These are phyloP conservation scores for Ensete glaucum DNA, from an alignment of 176 grass and related monocot species.

Conservation along the genomic window DNA sequence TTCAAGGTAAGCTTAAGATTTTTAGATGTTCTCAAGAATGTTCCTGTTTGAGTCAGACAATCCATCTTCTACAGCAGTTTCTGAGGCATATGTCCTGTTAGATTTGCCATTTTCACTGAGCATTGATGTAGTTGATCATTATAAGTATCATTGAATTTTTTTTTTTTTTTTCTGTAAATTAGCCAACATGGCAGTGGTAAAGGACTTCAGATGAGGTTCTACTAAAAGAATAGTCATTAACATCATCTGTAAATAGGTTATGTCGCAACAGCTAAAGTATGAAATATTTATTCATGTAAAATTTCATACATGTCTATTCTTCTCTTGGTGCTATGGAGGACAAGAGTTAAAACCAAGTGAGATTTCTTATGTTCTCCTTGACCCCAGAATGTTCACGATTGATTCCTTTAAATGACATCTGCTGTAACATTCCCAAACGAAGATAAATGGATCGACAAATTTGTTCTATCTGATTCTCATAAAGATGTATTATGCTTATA, in stretches of 20 bases:
- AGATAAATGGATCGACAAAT: background rate
- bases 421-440: background rate
- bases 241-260: too few species aligned
- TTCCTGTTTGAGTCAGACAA: background rate
- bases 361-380: too few species aligned
- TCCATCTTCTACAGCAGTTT: background rate
- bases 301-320: too few species aligned
- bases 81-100: background rate
- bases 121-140: background rate
- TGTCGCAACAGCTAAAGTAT: too few species aligned
- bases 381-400: too few species aligned
- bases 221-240: background rate
- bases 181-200: too few species aligned
- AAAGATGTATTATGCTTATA: background rate
- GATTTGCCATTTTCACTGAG: background rate
- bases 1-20: constrained; percentile 59
- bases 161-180: too few species aligned
- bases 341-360: too few species aligned
- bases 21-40: background rate
- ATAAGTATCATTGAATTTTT: background rate
- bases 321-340: too few species aligned
- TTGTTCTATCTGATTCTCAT: background rate
- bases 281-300: too few species aligned
- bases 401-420: too few species aligned
- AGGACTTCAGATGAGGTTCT: background rate